Percentiles rank a stretch among this genome's conserved stretches.
Conservation (phyloP, 73 alveolate genomes). For the Paramecium biaurelia region DNA sequence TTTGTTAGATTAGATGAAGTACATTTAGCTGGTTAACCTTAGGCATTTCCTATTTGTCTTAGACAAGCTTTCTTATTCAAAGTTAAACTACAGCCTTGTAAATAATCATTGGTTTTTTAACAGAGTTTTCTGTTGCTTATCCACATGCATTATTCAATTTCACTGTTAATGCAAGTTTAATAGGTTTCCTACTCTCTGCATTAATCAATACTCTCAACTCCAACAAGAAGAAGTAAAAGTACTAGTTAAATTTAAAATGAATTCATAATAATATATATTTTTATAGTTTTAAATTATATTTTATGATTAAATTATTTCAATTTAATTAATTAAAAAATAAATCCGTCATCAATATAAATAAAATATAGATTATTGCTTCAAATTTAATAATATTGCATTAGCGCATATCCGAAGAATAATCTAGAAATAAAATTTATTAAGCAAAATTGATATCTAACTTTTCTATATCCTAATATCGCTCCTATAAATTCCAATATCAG, state of each 20-base stretch:
- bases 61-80: conserved; percentile 9
- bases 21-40: conserved; percentile 17
- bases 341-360: not conserved
- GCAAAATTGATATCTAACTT: not conserved
- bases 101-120: not conserved
- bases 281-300: not conserved
- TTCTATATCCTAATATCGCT: not conserved
- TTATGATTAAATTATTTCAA: not conserved
- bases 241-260: not conserved
- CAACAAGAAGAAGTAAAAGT: not conserved
- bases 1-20: not conserved
- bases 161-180: not conserved
- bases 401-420: not conserved
- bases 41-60: not conserved
- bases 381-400: not conserved
- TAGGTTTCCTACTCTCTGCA: not conserved
- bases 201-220: not conserved
- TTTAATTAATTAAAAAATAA: not conserved
- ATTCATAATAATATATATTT: not conserved
- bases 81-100: not conserved
- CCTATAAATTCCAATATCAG: not conserved
- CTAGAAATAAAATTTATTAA: not conserved
- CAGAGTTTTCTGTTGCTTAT: not conserved
- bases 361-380: not conserved
- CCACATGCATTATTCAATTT: not conserved